Evolutionary conservation across 805 yeast genomes (phyloP), one percentile per base, ranked within the genome.

Genomic region (Lachancea quebecensis): DNA sequence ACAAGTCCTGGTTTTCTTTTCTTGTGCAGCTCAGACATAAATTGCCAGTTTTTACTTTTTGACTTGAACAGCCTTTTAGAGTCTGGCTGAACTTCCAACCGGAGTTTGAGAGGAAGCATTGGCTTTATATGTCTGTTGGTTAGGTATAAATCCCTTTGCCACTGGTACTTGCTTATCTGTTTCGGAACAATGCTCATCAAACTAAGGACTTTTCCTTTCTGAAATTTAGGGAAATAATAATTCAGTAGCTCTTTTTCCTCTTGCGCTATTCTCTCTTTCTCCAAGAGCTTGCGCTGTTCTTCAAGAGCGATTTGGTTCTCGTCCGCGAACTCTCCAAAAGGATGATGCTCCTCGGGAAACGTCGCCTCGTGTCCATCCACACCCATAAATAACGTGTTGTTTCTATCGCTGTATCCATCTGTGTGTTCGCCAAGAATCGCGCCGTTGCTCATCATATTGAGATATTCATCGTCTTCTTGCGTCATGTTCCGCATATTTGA

Each of bases 31-130:
- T 40, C 39, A 16, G 33, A 10, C 29, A 41, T 31, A 14, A 33
- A 11, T 32, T 47, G 50, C 50, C 50, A 47, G 18, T 30, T 38
- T 21, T 47, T 47, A 14, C 34, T 32, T 25, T 38, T 41, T 9
- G 49, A 64, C 46, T 69, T 72, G 57, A 80, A 78, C 5, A 68
- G 44, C 49, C 72, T 75, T 39, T 73, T 63, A 39, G 75, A 71
- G 58, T 81, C 86, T 10, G 69, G 60, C 40, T 73, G 80, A 2
- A 79, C 62, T 47, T 79, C 82, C 31, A 81, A 64, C n/a, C 66
- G 64, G 30, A 78, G 44, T 40, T 72, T 75, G 9, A 74, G 67
- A 0, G 87, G 87, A 14, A 80, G 63, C 29, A 81, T 45, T 9
- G 65, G 59, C 18, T 47, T 54, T 15, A 54, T 30, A 10, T 42